Conservation (phyloP, 1,139 yeast species). For the Yamadazyma diospyri region DNA sequence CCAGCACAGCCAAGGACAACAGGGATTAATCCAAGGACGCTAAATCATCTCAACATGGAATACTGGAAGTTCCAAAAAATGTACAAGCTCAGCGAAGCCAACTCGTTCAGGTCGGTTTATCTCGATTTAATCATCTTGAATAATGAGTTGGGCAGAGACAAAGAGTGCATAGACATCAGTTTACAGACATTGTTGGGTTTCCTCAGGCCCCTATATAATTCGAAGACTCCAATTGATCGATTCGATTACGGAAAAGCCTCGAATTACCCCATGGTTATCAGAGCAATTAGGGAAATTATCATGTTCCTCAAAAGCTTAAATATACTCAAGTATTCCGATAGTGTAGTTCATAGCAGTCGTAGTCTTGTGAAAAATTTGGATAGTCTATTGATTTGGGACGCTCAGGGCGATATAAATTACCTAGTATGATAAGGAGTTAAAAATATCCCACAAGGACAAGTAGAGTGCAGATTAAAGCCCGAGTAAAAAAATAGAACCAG, state of each 20-base stretch:
- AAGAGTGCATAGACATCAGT: background rate
- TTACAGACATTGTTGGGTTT: background rate
- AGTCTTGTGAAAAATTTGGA: constrained; percentile 2
- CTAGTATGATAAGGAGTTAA: background rate
- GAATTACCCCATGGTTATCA: too few species aligned
- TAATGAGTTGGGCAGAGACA: constrained; percentile 1
- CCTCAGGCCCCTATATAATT: background rate
- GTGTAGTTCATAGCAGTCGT: constrained; percentile 1
- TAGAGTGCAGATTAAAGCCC: too few species aligned
- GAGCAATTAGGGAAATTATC: constrained; percentile 9
- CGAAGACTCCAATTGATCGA: background rate
- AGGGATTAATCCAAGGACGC: too few species aligned
- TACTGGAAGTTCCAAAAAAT: constrained; percentile 1
- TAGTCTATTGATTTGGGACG: background rate
- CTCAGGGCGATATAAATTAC: background rate
- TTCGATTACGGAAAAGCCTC: background rate
- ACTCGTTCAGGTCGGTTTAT: constrained; percentile 1
- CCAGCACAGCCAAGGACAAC: too few species aligned
- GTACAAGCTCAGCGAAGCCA: background rate
- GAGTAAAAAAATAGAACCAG: too few species aligned
- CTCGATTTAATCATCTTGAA: background rate
- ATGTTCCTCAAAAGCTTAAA: constrained; percentile 10
- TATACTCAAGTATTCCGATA: constrained; percentile 1
- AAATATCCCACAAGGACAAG: background rate
- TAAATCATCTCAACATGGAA: too few species aligned